Base-by-base conservation (phyloP, 768 basidiomycete species). In the Suillus clintonianus region DNA sequence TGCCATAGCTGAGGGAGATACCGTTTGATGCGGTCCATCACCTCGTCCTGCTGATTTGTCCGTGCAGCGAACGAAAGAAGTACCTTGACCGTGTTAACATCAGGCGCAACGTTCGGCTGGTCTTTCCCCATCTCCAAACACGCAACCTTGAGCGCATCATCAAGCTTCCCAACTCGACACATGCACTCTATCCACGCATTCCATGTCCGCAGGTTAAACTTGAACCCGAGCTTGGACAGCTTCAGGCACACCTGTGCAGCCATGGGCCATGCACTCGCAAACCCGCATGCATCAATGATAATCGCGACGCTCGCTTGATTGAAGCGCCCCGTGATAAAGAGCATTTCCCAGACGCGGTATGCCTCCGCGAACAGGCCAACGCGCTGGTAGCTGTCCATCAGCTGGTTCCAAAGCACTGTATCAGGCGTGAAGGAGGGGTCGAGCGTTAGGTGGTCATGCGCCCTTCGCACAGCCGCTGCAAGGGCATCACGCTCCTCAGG, bases 311-410 rank as follows among this genome's bases (percentile, higher is more conserved):
- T 90, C 61, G 82, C 75, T 60, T 86, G 77, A 74, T 89, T 84
- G 69, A 84, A 88, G 54, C 77, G 80, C 19, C 83, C 81, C n/a
- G 85, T 78, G 48, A 86, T 69, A 69, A 84, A 84, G 74, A 93
- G 82, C 71, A 81, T 81, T 71, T 94, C 88, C 94, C 95, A 98
- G 3, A 97, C 82, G 41, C 88, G 82, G 68, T 86, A 89, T 17
- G 90, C 88, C 62, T 92, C 90, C 1, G 77, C 78, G 65, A 89
- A 91, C 64, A 86, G 87, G 5, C 86, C 87, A 8, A 89, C 81
- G n/a, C 88, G 88, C 68, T 91, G 88, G 75, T 96, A 98, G 0
- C 92, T 88, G 74, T 93, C 86, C 91, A 97, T 93, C 65, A 97
- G 78, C 69, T 92, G 86, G 72, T 95, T 96, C 84, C 91, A 89